These are phyloP conservation scores for Centrapalus pauciflorus DNA, from an alignment of 129 eudicot species.

Conservation along the genomic window DNA sequence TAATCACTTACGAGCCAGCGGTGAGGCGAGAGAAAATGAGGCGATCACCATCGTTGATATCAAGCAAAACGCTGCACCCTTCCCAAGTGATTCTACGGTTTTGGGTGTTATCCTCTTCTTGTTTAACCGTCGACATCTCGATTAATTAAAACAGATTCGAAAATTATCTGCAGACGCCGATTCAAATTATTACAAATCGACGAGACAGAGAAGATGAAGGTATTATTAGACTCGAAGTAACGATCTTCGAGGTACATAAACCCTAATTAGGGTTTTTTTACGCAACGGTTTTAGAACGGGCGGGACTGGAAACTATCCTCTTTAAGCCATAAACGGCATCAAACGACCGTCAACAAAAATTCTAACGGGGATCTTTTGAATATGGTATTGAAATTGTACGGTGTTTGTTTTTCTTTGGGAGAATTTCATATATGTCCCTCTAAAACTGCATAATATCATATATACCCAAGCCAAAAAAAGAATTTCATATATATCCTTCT, in stretches of 20 bases:
- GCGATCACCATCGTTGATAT: conserved; percentile 85
- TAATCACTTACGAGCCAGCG: conserved; percentile 54
- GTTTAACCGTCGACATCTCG: conserved; percentile 37
- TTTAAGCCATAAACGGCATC: not conserved
- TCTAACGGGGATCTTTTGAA: no score
- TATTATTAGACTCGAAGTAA: not conserved
- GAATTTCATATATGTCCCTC: no score
- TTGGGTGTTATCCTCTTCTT: conserved; percentile 21
- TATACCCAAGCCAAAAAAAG: no score
- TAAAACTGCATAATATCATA: no score
- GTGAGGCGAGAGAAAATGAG: conserved; percentile 87
- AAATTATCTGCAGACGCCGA: not conserved
- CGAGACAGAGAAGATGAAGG: not conserved
- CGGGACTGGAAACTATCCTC: not conserved
- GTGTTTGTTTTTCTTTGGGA: no score
- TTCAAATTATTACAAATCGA: not conserved
- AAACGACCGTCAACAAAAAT: not conserved
- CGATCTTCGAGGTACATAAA: conserved; percentile 5
- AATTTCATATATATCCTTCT: no score
- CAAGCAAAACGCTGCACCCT: conserved; percentile 93
- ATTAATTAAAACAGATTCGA: not conserved
- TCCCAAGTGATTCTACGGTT: conserved; percentile 81
- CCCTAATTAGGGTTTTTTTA: conserved; percentile 25
- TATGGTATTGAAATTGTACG: no score
- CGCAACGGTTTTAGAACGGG: not conserved